phyloP scores from a whole-genome alignment of 371 early-diverging fungal genomes.

The Thermomucor indicae-seudaticae region DNA sequence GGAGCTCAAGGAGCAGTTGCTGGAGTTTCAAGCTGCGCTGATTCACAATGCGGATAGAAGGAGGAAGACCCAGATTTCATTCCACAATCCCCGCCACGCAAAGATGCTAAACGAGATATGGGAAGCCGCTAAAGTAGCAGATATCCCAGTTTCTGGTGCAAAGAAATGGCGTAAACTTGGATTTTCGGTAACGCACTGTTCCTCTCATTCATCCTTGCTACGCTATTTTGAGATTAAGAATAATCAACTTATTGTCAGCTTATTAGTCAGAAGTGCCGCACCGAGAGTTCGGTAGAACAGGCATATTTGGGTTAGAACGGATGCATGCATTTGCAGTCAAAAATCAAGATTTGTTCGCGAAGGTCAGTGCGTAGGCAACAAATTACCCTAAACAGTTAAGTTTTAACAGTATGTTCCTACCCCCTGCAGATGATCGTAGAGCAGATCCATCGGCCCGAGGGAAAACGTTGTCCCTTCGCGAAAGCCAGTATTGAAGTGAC shows the following conservation, averaged over 20 bases:
- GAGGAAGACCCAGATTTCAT: conserved; percentile 47
- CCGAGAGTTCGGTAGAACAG: conserved; percentile 62
- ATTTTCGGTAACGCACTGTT: conserved; percentile 65
- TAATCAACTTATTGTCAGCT: background rate
- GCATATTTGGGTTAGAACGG: conserved; percentile 62
- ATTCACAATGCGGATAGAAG: conserved; percentile 54
- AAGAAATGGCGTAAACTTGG: conserved; percentile 66
- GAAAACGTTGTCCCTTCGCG: conserved; percentile 62
- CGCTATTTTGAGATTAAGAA: no score
- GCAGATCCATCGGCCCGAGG: conserved; percentile 55
- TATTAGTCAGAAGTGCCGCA: conserved; percentile 58
- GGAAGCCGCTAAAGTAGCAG: conserved; percentile 46
- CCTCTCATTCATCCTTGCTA: no score
- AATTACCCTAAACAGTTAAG: background rate
- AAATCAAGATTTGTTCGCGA: conserved; percentile 45
- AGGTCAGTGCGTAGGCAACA: conserved; percentile 22
- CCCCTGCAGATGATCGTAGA: conserved; percentile 46
- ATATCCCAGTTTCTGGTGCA: conserved; percentile 27
- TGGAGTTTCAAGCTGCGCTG: conserved; percentile 64
- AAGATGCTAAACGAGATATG: conserved; percentile 57
- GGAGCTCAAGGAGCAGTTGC: conserved; percentile 55
- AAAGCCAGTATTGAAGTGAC: conserved; percentile 66
- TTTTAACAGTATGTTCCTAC: background rate
- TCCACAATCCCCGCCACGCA: conserved; percentile 48
- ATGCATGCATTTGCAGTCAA: conserved; percentile 54